These are phyloP conservation scores for Punica granatum DNA, from an alignment of 345 rosid species.

Conservation along the genomic window DNA sequence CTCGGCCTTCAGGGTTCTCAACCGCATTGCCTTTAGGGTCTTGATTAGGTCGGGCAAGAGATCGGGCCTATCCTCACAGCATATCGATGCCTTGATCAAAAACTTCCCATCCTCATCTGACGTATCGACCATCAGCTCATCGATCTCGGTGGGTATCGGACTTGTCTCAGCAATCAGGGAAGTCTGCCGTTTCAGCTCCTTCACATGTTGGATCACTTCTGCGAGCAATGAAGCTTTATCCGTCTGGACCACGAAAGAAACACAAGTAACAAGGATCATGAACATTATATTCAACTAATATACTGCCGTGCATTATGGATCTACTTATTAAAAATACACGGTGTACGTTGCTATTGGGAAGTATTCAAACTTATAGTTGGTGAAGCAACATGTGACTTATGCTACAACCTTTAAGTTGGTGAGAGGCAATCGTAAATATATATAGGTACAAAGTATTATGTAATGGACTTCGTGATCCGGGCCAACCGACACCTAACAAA, in stretches of 20 bases:
- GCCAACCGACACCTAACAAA: too few species aligned
- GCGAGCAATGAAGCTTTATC: constrained; percentile 97
- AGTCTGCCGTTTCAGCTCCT: constrained; percentile 80
- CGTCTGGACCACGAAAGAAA: constrained; percentile 39
- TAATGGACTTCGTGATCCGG: too few species aligned
- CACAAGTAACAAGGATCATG: background rate
- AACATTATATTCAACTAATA: too few species aligned
- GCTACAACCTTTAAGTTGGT: too few species aligned
- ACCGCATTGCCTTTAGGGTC: constrained; percentile 66
- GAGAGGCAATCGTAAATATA: too few species aligned
- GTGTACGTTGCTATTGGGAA: too few species aligned
- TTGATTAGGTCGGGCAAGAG: constrained; percentile 83
- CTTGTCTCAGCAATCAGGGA: constrained; percentile 73
- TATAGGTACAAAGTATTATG: too few species aligned
- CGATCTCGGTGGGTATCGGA: constrained; percentile 72
- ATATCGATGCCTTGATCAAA: constrained; percentile 80
- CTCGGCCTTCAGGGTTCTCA: constrained; percentile 85
- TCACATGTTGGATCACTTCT: constrained; percentile 96
- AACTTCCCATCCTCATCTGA: constrained; percentile 77
- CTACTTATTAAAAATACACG: too few species aligned
- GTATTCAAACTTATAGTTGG: too few species aligned
- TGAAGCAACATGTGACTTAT: too few species aligned
- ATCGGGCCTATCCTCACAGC: constrained; percentile 91
- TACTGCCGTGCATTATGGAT: too few species aligned
- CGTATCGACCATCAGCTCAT: constrained; percentile 78